phyloP scores from a whole-genome alignment of 169 alveolate genomes.

The Eimeria brunetti region DNA sequence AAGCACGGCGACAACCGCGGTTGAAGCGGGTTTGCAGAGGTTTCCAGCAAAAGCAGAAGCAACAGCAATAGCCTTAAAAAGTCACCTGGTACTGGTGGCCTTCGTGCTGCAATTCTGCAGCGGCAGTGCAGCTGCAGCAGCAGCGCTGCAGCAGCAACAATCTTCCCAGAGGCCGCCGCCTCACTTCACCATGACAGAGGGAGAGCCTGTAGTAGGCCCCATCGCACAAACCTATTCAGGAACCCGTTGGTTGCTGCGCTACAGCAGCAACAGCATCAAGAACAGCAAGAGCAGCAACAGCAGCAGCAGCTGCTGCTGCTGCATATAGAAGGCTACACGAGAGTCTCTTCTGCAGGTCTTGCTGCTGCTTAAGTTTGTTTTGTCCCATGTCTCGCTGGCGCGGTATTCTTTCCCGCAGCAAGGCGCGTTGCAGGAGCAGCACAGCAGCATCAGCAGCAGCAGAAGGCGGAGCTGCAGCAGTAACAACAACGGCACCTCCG shows the following conservation, averaged over 20 bases:
- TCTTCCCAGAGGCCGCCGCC: not conserved
- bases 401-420: conserved; percentile 47
- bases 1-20: not conserved
- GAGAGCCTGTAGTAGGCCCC: not conserved
- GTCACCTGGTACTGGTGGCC: not conserved
- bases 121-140: conserved; percentile 11
- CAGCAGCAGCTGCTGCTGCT: not conserved
- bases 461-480: not conserved
- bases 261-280: not conserved
- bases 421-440: conserved; percentile 18
- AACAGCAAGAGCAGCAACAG: not conserved
- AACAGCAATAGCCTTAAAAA: not conserved
- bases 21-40: not conserved
- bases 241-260: not conserved
- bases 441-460: not conserved
- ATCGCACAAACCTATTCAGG: not conserved
- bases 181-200: not conserved
- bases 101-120: not conserved
- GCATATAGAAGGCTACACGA: not conserved
- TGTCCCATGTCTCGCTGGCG: conserved; percentile 64
- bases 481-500: conserved; percentile 2
- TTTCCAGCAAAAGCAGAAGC: conserved; percentile 7
- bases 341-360: not conserved
- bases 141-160: not conserved
- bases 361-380: not conserved